Conservation (phyloP, 1,284 basidiomycete species). For the Tylopilus sp. region DNA sequence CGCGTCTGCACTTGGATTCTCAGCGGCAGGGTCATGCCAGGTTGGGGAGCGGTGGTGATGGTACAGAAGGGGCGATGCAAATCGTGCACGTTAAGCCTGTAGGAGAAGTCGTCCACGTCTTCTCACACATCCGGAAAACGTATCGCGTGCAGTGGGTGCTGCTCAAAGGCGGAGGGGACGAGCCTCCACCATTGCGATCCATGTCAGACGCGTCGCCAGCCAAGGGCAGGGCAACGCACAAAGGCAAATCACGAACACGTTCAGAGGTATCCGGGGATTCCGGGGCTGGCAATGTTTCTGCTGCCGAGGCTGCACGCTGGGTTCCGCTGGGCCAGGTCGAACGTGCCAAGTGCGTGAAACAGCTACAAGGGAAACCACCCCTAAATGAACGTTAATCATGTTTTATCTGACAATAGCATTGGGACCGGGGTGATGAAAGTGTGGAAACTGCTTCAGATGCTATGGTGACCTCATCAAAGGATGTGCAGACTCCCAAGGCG, state of each 20-base stretch:
- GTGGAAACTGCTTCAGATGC: slow-evolving; percentile 43
- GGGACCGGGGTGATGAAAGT: slow-evolving; percentile 61
- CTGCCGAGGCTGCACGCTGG: slow-evolving; percentile 43
- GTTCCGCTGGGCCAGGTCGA: slow-evolving; percentile 50
- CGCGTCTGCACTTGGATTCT: slow-evolving; percentile 8
- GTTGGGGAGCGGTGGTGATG: neutral
- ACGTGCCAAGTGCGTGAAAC: slow-evolving; percentile 56
- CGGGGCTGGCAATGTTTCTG: slow-evolving; percentile 12
- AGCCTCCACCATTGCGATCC: slow-evolving; percentile 35
- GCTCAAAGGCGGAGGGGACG: slow-evolving; percentile 47
- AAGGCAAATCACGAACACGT: slow-evolving; percentile 15
- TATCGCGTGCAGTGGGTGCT: slow-evolving; percentile 78
- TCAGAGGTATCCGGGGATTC: slow-evolving; percentile 5
- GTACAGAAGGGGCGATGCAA: slow-evolving; percentile 21
- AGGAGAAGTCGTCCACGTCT: slow-evolving; percentile 77
- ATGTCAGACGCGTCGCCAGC: neutral
- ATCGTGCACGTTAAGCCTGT: slow-evolving; percentile 48
- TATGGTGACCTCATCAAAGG: slow-evolving; percentile 21
- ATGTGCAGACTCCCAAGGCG: neutral
- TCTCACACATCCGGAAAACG: slow-evolving; percentile 89
- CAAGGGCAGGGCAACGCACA: slow-evolving; percentile 4
- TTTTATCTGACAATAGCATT: slow-evolving; percentile 38
- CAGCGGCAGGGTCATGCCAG: slow-evolving; percentile 6
- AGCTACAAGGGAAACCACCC: neutral
- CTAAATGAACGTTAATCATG: neutral